Percentiles rank a stretch among this genome's conserved stretches.
Evolutionary conservation across 129 eudicot genomes (phyloP).

Genomic region (Apium graveolens): DNA sequence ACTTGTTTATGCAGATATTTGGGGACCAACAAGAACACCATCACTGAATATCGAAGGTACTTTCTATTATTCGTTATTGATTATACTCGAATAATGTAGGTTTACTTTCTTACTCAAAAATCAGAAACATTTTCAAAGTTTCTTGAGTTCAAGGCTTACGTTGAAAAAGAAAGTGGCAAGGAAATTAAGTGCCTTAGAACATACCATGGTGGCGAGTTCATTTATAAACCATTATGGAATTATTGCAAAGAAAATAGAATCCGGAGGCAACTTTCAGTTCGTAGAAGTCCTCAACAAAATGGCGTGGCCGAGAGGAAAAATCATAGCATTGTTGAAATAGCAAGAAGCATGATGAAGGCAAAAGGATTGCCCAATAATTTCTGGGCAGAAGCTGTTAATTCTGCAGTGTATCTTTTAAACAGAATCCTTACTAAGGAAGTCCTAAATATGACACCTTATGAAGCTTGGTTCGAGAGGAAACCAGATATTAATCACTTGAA

Average conservation of each 20-base stretch:
- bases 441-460: neutral
- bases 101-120: neutral
- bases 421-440: slow-evolving; percentile 6
- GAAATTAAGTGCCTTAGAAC: neutral
- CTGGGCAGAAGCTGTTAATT: neutral
- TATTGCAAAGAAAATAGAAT: neutral
- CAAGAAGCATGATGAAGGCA: slow-evolving; percentile 3
- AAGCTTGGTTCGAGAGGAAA: slow-evolving; percentile 7
- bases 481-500: neutral
- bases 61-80: slow-evolving; percentile 9
- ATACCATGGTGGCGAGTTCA: neutral
- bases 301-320: neutral
- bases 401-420: neutral
- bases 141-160: neutral
- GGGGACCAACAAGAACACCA: neutral
- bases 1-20: slow-evolving; percentile 2
- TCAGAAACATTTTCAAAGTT: slow-evolving; percentile 8
- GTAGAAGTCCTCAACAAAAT: neutral
- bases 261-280: neutral
- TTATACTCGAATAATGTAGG: neutral
- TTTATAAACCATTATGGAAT: neutral
- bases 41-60: neutral
- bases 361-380: neutral
- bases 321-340: neutral
- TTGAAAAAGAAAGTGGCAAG: neutral